phyloP scores from a whole-genome alignment of 768 basidiomycete species.

The Podaxis carcinomalis region DNA sequence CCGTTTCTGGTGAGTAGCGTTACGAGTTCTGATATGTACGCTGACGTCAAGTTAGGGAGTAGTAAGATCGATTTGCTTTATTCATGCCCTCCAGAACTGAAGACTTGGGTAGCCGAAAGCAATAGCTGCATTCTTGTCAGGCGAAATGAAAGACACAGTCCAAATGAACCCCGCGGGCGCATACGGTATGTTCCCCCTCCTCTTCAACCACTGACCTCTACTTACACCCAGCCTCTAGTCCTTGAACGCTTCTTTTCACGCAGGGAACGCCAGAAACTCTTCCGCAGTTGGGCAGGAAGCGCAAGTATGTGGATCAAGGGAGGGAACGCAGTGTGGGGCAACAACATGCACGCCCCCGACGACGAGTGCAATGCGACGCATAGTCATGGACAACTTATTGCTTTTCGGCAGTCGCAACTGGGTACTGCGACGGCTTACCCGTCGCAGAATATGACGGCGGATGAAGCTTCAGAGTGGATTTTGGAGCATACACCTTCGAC shows the following conservation, averaged over 20 bases:
- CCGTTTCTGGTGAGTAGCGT: constrained; percentile 66
- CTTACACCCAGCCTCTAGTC: constrained; percentile 35
- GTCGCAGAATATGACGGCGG: constrained; percentile 68
- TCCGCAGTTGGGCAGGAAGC: constrained; percentile 93
- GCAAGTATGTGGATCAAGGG: constrained; percentile 96
- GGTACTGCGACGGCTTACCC: constrained; percentile 20
- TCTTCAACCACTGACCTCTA: background rate
- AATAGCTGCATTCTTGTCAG: constrained; percentile 91
- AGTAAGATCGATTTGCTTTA: constrained; percentile 30
- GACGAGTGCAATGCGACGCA: constrained; percentile 50
- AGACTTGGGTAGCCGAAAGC: constrained; percentile 70
- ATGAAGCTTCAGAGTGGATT: constrained; percentile 74
- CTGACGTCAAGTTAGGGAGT: constrained; percentile 50
- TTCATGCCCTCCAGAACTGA: background rate
- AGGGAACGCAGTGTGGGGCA: constrained; percentile 83
- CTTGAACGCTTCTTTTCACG: constrained; percentile 88
- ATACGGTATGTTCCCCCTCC: constrained; percentile 45
- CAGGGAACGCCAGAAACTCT: constrained; percentile 82
- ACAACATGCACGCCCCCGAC: constrained; percentile 72
- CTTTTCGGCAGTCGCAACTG: constrained; percentile 52
- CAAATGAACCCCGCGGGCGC: constrained; percentile 79
- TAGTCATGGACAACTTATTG: constrained; percentile 79
- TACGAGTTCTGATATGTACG: background rate
- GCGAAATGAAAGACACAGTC: constrained; percentile 93
- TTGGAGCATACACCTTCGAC: constrained; percentile 73